Percentiles rank a stretch among this genome's conserved stretches.
These are phyloP conservation scores for Ogataea hybrid DNA, from an alignment of 1,139 yeast species.

Conservation along the genomic window DNA sequence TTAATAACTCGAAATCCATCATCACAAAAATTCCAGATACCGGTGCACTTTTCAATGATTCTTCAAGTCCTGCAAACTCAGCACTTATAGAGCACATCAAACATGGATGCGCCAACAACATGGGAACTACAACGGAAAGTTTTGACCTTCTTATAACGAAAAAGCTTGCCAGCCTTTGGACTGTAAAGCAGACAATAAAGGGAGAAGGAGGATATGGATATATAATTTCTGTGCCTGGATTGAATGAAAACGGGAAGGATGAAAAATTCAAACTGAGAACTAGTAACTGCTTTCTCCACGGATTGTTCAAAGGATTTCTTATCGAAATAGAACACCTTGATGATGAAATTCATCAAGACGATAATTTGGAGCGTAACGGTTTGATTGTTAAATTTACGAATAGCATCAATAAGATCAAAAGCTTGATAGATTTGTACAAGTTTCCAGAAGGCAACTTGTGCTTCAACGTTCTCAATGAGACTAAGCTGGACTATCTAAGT, in stretches of 20 bases:
- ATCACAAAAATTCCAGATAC: constrained; percentile 38
- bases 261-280: constrained; percentile 47
- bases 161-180: constrained; percentile 73
- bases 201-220: constrained; percentile 78
- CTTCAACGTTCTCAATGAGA: constrained; percentile 34
- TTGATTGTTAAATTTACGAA: constrained; percentile 30
- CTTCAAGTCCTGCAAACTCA: neutral
- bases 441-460: constrained; percentile 35
- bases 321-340: constrained; percentile 52
- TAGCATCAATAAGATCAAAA: constrained; percentile 32
- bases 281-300: constrained; percentile 72
- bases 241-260: constrained; percentile 12
- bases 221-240: constrained; percentile 46
- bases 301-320: constrained; percentile 67
- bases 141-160: constrained; percentile 49
- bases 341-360: constrained; percentile 21
- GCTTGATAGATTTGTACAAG: constrained; percentile 29
- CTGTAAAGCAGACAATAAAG: constrained; percentile 63
- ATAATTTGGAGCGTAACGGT: constrained; percentile 18
- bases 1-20: constrained; percentile 46
- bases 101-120: constrained; percentile 31
- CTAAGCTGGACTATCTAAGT: constrained; percentile 33
- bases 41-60: constrained; percentile 12
- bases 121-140: constrained; percentile 48
- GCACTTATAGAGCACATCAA: constrained; percentile 25